phyloP scores from a whole-genome alignment of 2,329 filamentous ascomycete genomes.

The Bipolaris victoriae region DNA sequence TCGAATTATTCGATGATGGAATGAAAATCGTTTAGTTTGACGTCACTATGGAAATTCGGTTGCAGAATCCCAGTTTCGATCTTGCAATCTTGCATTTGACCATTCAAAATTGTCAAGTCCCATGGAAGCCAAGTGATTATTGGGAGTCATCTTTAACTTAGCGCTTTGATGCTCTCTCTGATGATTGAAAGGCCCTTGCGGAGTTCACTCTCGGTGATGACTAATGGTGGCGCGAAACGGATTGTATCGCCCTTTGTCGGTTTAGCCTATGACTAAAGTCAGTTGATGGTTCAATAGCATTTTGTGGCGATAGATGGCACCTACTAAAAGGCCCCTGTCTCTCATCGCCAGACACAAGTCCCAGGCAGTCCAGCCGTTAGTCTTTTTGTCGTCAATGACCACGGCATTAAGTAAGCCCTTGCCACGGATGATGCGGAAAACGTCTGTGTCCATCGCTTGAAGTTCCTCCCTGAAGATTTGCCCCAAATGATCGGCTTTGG shows the following conservation, averaged over 20 bases:
- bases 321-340: constrained; percentile 89
- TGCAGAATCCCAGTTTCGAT: no score
- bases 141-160: constrained; percentile 47
- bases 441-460: constrained; percentile 73
- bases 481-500: constrained; percentile 80
- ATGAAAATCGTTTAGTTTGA: no score
- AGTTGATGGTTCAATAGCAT: constrained; percentile 44
- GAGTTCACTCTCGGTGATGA: constrained; percentile 90
- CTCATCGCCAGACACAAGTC: constrained; percentile 96
- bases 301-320: constrained; percentile 34
- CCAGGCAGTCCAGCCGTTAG: constrained; percentile 88
- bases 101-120: no score
- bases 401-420: constrained; percentile 96
- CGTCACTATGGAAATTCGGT: no score
- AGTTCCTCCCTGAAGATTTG: constrained; percentile 83
- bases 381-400: constrained; percentile 88
- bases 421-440: constrained; percentile 83
- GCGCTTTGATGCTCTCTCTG: constrained; percentile 77
- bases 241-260: constrained; percentile 99
- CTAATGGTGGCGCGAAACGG: constrained; percentile 91
- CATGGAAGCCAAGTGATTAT: no score
- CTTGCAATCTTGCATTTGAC: no score
- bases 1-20: no score
- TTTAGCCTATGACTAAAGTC: constrained; percentile 72
- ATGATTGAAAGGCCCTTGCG: constrained; percentile 79